Evolutionary conservation across 2,329 filamentous ascomycete genomes (phyloP).

Genomic region (Verticillium dahliae): DNA sequence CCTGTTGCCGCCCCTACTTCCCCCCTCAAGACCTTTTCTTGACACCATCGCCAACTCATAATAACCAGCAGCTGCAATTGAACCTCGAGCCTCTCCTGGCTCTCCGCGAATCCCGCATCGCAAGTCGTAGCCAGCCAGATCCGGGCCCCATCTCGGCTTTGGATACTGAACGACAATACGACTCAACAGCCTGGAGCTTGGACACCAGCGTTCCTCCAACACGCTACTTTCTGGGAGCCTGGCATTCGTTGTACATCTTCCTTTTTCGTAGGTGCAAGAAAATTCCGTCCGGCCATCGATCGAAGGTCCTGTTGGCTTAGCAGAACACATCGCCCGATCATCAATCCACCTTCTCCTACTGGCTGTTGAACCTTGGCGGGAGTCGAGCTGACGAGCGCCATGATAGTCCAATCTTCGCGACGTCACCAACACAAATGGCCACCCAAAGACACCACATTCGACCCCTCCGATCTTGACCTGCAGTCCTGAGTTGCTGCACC

Average conservation of each 20-base stretch:
- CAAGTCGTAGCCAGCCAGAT: background rate
- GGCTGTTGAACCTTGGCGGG: background rate
- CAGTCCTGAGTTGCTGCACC: background rate
- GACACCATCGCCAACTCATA: background rate
- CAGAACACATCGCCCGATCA: too few relatives aligned
- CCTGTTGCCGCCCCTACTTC: background rate
- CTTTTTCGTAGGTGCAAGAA: constrained; percentile 5
- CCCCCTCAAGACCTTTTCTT: background rate
- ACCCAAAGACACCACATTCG: constrained; percentile 17
- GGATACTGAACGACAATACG: background rate
- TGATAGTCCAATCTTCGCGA: constrained; percentile 4
- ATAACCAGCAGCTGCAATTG: background rate
- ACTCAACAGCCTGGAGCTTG: background rate
- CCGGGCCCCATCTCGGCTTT: background rate
- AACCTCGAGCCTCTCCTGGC: background rate
- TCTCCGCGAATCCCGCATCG: background rate
- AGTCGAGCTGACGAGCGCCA: background rate
- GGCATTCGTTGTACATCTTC: constrained; percentile 16
- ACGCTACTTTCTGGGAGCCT: constrained; percentile 15
- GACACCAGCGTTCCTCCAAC: background rate
- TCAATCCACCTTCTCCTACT: background rate
- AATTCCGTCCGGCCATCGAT: background rate
- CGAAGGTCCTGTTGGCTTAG: background rate
- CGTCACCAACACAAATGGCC: constrained; percentile 21
- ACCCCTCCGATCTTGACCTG: constrained; percentile 10